Evolutionary conservation across 768 basidiomycete genomes (phyloP), one percentile per base, ranked within the genome.

Genomic region (Boletus speciosus): DNA sequence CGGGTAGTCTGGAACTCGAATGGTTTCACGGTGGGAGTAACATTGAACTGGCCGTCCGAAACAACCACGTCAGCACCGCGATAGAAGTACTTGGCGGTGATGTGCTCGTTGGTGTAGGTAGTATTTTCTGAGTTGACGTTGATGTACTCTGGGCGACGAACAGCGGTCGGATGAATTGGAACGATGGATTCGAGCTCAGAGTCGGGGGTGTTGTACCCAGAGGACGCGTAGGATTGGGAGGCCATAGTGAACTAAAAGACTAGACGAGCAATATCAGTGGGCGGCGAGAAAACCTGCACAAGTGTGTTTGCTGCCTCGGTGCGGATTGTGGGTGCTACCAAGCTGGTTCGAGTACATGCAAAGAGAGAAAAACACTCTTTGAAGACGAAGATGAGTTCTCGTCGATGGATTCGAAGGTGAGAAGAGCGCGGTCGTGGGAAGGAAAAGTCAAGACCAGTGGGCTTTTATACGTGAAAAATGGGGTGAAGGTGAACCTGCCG

Each of bases 271-370:
- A 55, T 58, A 55, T 75, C 56, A 78, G 57, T 76, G 74, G 54
- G 69, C 55, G 74, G 78, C 78, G 50, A 91, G 69, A 67, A 86
- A 81, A 60, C 84, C 82, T 62, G 89, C 81, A 68, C 76, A 75
- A 62, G 87, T 84, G 80, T 95, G 93, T 71, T 90, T 93, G 66
- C 68, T 72, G 78, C 93, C 93, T 84, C 91, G 81, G 78, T 89
- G 81, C 65, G 82, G 80, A 77, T 95, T 95, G 78, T 95, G 93
- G 62, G 83, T 77, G 74, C 87, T 89, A 74, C 87, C 85, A 63
- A 94, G 88, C 73, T 87, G 86, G 89, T 95, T 94, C 61, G 89
- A 91, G 90, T 86, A 96, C 93, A 94, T 94, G 82, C 88, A 91
- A 78, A 63, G 68, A 66, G 66, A 74, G 76, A 71, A 77, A 11